These are phyloP conservation scores for Diaporthe aspalathi DNA, from an alignment of 2,329 filamentous ascomycete species.

Conservation along the genomic window DNA sequence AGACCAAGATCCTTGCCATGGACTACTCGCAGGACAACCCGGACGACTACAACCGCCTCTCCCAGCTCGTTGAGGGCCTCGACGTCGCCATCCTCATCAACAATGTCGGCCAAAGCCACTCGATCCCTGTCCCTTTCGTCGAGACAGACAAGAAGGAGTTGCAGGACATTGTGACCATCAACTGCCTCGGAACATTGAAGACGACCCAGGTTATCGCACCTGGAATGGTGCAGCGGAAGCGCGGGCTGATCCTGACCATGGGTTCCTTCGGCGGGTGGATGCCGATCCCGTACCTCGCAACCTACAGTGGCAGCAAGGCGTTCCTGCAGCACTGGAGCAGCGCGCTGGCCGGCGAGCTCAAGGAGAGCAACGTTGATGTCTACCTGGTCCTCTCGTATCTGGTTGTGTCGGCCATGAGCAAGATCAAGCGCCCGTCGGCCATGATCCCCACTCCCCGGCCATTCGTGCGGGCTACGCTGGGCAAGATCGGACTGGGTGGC, in stretches of 20 bases:
- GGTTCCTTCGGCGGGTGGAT: conserved; percentile 94
- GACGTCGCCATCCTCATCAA: conserved; percentile 93
- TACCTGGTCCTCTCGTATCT: conserved; percentile 93
- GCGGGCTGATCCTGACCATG: conserved; percentile 95
- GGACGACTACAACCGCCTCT: conserved; percentile 81
- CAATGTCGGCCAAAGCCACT: conserved; percentile 96
- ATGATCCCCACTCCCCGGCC: conserved; percentile 83
- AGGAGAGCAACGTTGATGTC: conserved; percentile 84
- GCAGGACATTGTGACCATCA: conserved; percentile 91
- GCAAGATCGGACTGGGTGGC: conserved; percentile 84
- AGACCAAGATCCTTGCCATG: conserved; percentile 87
- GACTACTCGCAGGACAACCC: conserved; percentile 87
- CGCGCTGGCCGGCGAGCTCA: conserved; percentile 84
- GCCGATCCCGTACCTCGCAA: conserved; percentile 91
- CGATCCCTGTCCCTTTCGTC: conserved; percentile 89
- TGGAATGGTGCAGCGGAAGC: conserved; percentile 84
- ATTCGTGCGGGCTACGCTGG: conserved; percentile 83
- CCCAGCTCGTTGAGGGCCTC: conserved; percentile 74
- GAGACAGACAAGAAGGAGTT: conserved; percentile 84
- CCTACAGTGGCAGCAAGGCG: conserved; percentile 97
- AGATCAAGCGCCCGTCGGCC: conserved; percentile 82
- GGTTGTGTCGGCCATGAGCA: conserved; percentile 96
- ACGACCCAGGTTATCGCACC: conserved; percentile 88
- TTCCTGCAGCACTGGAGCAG: conserved; percentile 98
- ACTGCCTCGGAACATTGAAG: conserved; percentile 90